These are phyloP conservation scores for Williopsis jadinii DNA, from an alignment of 1,139 yeast species.

Conservation along the genomic window DNA sequence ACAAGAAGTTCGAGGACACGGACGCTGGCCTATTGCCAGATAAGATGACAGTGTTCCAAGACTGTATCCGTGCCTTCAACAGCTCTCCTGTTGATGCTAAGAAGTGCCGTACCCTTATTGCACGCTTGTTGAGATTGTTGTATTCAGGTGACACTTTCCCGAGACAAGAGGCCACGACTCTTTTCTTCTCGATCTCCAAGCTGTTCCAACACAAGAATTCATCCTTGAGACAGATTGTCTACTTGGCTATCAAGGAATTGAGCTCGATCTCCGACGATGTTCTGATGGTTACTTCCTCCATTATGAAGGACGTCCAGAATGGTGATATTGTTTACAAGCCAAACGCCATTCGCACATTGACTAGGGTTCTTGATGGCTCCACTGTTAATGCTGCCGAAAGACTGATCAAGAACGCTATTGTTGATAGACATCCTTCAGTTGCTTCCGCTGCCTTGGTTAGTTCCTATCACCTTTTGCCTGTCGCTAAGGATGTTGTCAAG, in stretches of 20 bases:
- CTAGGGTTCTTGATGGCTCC: constrained; percentile 84
- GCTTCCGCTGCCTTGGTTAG: constrained; percentile 91
- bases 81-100: constrained; percentile 86
- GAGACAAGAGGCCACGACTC: constrained; percentile 80
- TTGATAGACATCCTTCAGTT: constrained; percentile 81
- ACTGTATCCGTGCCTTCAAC: constrained; percentile 88
- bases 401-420: constrained; percentile 85
- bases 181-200: constrained; percentile 91
- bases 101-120: constrained; percentile 73
- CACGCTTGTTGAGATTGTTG: constrained; percentile 62
- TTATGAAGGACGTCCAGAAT: constrained; percentile 95
- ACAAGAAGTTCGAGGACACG: constrained; percentile 78
- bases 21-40: constrained; percentile 68
- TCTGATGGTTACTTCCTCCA: constrained; percentile 94
- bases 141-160: constrained; percentile 87
- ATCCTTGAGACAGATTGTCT: constrained; percentile 87
- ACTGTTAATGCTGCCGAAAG: constrained; percentile 95
- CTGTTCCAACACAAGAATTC: constrained; percentile 90
- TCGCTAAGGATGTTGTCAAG: constrained; percentile 85
- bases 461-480: constrained; percentile 82
- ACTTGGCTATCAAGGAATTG: constrained; percentile 88
- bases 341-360: constrained; percentile 87
- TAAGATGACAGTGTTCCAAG: constrained; percentile 96
- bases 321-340: constrained; percentile 86
- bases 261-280: constrained; percentile 82